Percentiles rank a stretch among this genome's conserved stretches.
Conservation (phyloP, 352 stramenopile genomes). For the Globisporangium echinulatum region DNA sequence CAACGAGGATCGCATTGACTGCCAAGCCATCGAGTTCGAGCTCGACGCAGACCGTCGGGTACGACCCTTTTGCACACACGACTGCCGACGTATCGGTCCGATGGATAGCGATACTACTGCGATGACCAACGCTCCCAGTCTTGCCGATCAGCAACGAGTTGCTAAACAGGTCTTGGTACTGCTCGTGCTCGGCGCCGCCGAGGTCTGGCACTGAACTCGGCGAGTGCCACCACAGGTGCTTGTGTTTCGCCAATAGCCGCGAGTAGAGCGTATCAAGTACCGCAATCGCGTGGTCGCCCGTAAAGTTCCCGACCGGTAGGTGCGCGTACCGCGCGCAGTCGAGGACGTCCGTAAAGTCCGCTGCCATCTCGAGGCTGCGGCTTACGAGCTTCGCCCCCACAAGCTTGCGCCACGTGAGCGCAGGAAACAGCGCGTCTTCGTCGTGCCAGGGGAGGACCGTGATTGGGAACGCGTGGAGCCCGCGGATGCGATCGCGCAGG, state of each 20-base stretch:
- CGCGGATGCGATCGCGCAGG: conserved; percentile 76
- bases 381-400: conserved; percentile 72
- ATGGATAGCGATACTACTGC: conserved; percentile 16
- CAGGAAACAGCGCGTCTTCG: conserved; percentile 76
- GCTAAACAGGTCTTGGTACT: conserved; percentile 69
- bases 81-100: conserved; percentile 47
- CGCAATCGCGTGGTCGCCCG: conserved; percentile 83
- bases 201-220: conserved; percentile 85
- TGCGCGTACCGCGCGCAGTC: conserved; percentile 85
- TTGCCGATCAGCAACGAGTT: conserved; percentile 28
- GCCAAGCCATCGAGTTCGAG: conserved; percentile 67
- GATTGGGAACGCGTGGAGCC: conserved; percentile 91
- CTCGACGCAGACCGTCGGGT: conserved; percentile 75
- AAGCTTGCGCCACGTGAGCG: conserved; percentile 93
- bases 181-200: conserved; percentile 79
- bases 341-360: conserved; percentile 89
- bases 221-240: conserved; percentile 96
- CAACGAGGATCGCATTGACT: conserved; percentile 71
- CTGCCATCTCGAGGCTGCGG: conserved; percentile 73
- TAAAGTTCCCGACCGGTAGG: conserved; percentile 94
- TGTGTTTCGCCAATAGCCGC: conserved; percentile 88
- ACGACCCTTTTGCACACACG: conserved; percentile 90
- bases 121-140: conserved; percentile 2
- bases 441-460: conserved; percentile 81
- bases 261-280: conserved; percentile 94